Evolutionary conservation across 176 grass and related monocot genomes (phyloP).

Genomic region (Raddia guianensis): DNA sequence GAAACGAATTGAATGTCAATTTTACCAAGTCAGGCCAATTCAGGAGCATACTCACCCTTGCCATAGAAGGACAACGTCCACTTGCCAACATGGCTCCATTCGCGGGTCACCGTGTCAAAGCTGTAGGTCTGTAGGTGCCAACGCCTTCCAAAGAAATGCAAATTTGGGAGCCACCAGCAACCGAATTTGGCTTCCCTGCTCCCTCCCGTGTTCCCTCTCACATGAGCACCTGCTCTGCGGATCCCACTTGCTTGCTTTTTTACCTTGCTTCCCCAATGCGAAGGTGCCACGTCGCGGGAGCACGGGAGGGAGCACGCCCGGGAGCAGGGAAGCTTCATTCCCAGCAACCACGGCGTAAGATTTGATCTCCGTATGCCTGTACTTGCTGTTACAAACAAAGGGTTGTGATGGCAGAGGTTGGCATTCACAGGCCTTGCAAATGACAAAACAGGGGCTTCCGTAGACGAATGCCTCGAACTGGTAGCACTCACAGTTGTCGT

Average conservation of each 20-base stretch:
- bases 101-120: background rate
- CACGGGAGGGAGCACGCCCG: too few relatives aligned
- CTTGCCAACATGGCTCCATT: background rate
- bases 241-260: too few relatives aligned
- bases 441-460: background rate
- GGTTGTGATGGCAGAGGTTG: background rate
- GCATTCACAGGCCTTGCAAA: background rate
- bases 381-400: background rate
- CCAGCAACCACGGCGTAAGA: background rate
- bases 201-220: too few relatives aligned
- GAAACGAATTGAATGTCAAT: too few relatives aligned
- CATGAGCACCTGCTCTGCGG: too few relatives aligned
- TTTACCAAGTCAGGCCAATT: too few relatives aligned
- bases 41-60: background rate
- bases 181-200: too few relatives aligned
- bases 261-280: too few relatives aligned
- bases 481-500: background rate
- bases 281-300: too few relatives aligned
- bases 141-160: background rate
- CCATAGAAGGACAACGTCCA: background rate
- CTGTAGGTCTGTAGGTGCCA: slow-evolving; percentile 35
- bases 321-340: too few relatives aligned
- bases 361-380: background rate
- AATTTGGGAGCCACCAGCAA: background rate
- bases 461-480: slow-evolving; percentile 6